A percentile compares a stretch with the other conserved stretches of the same genome.
These are phyloP conservation scores for Botrytis fabae DNA, from an alignment of 2,329 filamentous ascomycete species.

Conservation along the genomic window DNA sequence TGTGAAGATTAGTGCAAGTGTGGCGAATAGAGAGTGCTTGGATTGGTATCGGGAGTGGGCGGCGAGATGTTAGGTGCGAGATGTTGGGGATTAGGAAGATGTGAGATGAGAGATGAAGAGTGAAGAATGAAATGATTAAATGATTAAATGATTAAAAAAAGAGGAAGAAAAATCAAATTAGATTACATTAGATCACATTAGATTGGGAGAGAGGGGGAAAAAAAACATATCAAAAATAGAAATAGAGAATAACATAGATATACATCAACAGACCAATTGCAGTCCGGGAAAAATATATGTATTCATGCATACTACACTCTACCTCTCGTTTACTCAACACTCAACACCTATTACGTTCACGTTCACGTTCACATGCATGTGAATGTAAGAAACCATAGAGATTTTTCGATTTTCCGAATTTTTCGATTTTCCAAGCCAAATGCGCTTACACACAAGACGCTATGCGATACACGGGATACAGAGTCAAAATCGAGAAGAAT, in stretches of 20 bases:
- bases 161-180: background rate
- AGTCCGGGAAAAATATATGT: background rate
- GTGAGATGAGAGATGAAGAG: background rate
- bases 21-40: slow-evolving; percentile 86
- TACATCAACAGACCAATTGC: background rate
- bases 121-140: background rate
- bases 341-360: background rate
- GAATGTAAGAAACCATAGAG: background rate
- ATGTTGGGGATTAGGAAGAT: background rate
- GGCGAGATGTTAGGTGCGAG: slow-evolving; percentile 3
- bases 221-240: background rate
- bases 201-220: background rate
- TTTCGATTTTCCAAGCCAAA: background rate
- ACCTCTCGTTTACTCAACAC: background rate
- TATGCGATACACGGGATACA: background rate
- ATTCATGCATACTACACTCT: background rate
- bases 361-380: background rate
- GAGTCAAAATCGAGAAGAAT: background rate
- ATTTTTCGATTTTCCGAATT: background rate
- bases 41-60: slow-evolving; percentile 88
- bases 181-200: background rate
- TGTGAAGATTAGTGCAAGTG: slow-evolving; percentile 86
- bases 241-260: background rate
- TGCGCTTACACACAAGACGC: background rate
- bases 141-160: background rate